A percentile compares a stretch with the other conserved stretches of the same genome.
These are phyloP conservation scores for Lichenothelia convexa DNA, from an alignment of 495 filamentous ascomycete species.

Conservation along the genomic window DNA sequence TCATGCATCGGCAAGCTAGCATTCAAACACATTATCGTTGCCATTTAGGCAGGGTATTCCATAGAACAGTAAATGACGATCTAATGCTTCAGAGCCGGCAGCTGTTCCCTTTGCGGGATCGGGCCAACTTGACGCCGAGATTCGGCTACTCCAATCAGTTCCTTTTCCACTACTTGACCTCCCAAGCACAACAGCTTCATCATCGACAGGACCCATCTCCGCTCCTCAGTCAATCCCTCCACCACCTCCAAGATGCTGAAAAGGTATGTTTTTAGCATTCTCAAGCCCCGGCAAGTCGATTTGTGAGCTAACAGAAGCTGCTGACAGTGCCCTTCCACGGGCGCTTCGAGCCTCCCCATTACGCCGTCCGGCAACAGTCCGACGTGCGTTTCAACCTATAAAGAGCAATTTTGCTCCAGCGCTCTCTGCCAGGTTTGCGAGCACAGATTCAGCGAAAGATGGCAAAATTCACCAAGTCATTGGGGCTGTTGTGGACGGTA, in stretches of 20 bases:
- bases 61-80: no score
- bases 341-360: conserved; percentile 15
- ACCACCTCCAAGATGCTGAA: conserved; percentile 17
- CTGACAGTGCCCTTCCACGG: conserved; percentile 20
- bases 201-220: not conserved
- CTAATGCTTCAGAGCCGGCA: no score
- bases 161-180: not conserved
- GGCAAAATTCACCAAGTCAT: conserved; percentile 34
- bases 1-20: no score
- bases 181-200: not conserved
- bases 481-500: conserved; percentile 62
- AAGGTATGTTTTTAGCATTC: conserved; percentile 11
- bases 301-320: conserved; percentile 7
- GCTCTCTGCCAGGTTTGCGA: conserved; percentile 19
- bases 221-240: not conserved
- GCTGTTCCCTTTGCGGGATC: no score
- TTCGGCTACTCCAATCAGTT: no score
- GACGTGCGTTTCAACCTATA: conserved; percentile 20
- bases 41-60: no score
- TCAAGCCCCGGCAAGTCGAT: conserved; percentile 12
- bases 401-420: conserved; percentile 17
- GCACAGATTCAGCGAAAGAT: conserved; percentile 17
- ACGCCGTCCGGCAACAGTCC: conserved; percentile 11
- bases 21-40: no score
- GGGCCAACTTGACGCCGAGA: no score